Evolutionary conservation across 306 rosid genomes (phyloP).

Genomic region (Cicer yamashitae): DNA sequence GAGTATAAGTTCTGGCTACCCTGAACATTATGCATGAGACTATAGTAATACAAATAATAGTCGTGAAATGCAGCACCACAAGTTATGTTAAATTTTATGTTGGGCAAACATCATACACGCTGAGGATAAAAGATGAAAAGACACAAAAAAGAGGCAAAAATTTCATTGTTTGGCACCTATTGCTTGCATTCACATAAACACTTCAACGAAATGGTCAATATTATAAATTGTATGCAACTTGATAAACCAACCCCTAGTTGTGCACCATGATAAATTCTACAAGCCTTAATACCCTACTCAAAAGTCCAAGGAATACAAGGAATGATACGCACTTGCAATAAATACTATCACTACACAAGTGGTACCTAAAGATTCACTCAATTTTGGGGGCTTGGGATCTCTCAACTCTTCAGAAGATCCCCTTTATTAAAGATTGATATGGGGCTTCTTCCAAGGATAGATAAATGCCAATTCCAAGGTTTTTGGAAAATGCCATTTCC

Average conservation of each 20-base stretch:
- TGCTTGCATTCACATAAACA: conserved; percentile 7
- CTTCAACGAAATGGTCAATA: background rate
- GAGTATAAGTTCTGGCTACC: conserved; percentile 32
- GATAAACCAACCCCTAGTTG: background rate
- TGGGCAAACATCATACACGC: background rate
- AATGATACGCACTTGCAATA: background rate
- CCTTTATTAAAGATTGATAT: background rate
- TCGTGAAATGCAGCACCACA: conserved; percentile 12
- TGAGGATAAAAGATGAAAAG: background rate
- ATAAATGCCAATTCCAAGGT: background rate
- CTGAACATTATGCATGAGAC: conserved; percentile 23
- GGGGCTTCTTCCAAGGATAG: conserved; percentile 2
- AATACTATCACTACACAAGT: background rate
- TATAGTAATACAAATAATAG: conserved; percentile 12
- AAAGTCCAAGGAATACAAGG: background rate
- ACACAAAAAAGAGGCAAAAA: background rate
- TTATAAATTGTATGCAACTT: background rate
- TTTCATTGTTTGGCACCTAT: background rate
- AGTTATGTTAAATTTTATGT: conserved; percentile 22
- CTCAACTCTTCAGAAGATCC: background rate
- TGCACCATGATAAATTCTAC: background rate
- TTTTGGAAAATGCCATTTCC: background rate
- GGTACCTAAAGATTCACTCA: background rate
- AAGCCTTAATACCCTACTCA: background rate
- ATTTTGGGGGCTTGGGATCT: background rate